Percentiles rank a stretch among this genome's conserved stretches.
These are phyloP conservation scores for Aquilaria malaccensis DNA, from an alignment of 345 rosid species.

Conservation along the genomic window DNA sequence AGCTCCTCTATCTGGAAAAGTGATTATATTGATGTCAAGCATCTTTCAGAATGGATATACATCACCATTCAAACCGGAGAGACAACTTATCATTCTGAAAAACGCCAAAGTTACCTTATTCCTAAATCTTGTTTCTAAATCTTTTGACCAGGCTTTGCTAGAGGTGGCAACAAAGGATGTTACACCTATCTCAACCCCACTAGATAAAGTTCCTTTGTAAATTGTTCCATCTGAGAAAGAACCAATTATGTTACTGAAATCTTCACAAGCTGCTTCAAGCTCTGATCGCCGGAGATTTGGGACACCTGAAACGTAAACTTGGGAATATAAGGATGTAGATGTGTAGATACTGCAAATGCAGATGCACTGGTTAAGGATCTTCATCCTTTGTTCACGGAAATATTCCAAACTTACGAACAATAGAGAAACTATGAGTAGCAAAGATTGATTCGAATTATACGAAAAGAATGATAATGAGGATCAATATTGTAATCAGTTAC, in stretches of 20 bases:
- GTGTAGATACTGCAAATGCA: not conserved
- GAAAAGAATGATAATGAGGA: not conserved
- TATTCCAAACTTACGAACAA: not conserved
- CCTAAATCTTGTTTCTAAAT: constrained; percentile 56
- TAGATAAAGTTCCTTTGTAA: constrained; percentile 88
- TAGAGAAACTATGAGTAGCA: not conserved
- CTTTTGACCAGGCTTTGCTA: constrained; percentile 58
- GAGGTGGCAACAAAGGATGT: constrained; percentile 43
- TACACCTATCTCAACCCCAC: constrained; percentile 89
- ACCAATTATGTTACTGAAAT: constrained; percentile 90
- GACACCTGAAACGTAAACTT: constrained; percentile 45
- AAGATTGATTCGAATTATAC: not conserved
- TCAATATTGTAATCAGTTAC: not conserved
- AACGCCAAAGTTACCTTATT: constrained; percentile 52
- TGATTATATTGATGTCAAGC: not conserved
- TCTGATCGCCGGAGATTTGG: constrained; percentile 79
- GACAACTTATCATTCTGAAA: not conserved
- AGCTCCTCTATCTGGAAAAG: constrained; percentile 58
- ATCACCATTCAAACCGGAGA: not conserved
- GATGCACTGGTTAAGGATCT: not conserved
- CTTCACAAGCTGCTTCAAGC: constrained; percentile 92
- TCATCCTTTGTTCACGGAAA: not conserved
- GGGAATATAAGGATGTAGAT: constrained; percentile 2
- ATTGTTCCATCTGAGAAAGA: constrained; percentile 55
- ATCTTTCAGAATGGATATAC: not conserved